Conservation (phyloP, 2,329 filamentous ascomycete species). For the Colletotrichum godetiae region DNA sequence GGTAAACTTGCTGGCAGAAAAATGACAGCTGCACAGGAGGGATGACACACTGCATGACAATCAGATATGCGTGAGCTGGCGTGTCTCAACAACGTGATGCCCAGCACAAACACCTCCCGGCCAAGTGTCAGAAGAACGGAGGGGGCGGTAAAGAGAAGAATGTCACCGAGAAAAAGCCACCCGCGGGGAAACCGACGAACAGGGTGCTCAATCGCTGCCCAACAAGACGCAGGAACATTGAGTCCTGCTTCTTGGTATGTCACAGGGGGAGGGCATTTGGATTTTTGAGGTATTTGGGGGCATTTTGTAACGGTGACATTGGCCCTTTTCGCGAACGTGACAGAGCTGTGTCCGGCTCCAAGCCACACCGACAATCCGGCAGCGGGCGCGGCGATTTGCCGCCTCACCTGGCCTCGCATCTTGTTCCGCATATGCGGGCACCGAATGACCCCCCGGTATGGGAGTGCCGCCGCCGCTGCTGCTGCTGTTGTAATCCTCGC, state of each 20-base stretch:
- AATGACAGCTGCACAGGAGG: neutral
- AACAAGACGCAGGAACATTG: slow-evolving; percentile 5
- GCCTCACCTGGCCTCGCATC: slow-evolving; percentile 15
- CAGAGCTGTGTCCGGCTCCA: neutral
- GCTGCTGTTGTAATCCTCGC: slow-evolving; percentile 1
- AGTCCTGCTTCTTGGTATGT: neutral
- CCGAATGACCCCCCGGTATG: slow-evolving; percentile 22
- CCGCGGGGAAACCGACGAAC: neutral
- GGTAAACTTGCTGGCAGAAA: neutral
- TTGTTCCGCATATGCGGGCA: slow-evolving; percentile 7
- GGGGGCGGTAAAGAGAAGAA: neutral
- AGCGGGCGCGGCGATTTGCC: slow-evolving; percentile 10
- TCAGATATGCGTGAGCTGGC: slow-evolving; percentile 7
- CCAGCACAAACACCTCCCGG: neutral
- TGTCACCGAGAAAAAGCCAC: neutral
- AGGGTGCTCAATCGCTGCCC: slow-evolving; percentile 22
- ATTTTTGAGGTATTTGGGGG: neutral
- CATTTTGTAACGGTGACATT: neutral
- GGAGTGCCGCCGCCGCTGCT: neutral
- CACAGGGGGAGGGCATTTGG: neutral
- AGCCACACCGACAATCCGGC: slow-evolving; percentile 31
- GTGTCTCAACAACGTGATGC: slow-evolving; percentile 28
- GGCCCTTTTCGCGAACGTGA: slow-evolving; percentile 18
- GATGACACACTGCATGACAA: slow-evolving; percentile 8
- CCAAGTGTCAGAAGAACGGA: neutral